phyloP scores from a whole-genome alignment of 805 yeast species.

The Phaffomyces thermotolerans region DNA sequence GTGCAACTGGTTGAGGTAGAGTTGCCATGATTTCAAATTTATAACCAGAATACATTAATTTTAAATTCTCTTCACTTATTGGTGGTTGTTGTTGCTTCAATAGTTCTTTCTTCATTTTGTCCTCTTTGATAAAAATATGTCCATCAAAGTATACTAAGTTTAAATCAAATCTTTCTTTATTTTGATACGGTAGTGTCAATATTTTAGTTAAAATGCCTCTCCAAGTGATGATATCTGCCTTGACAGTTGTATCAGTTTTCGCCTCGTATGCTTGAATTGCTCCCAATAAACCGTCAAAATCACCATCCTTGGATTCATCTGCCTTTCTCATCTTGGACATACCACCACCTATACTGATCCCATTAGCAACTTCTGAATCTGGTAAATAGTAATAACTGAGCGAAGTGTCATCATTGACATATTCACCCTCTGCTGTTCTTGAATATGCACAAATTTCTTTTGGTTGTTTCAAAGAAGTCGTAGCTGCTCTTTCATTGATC shows the following conservation, averaged over 20 bases:
- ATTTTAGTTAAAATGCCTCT: slow-evolving; percentile 78
- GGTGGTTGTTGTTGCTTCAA: slow-evolving; percentile 24
- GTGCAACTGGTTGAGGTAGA: slow-evolving; percentile 67
- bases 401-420: slow-evolving; percentile 43
- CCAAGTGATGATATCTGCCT: slow-evolving; percentile 70
- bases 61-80: slow-evolving; percentile 12
- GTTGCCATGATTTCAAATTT: slow-evolving; percentile 82
- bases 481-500: slow-evolving; percentile 40
- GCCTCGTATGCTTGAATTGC: slow-evolving; percentile 54
- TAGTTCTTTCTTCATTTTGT: slow-evolving; percentile 19
- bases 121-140: slow-evolving; percentile 53
- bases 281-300: slow-evolving; percentile 49
- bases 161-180: slow-evolving; percentile 49
- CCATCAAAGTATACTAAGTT: slow-evolving; percentile 70
- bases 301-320: slow-evolving; percentile 49
- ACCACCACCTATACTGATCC: slow-evolving; percentile 61
- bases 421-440: slow-evolving; percentile 48
- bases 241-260: slow-evolving; percentile 33
- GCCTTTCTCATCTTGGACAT: slow-evolving; percentile 48
- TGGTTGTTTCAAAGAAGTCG: slow-evolving; percentile 77
- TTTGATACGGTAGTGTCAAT: slow-evolving; percentile 57
- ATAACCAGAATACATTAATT: slow-evolving; percentile 61
- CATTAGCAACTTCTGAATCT: slow-evolving; percentile 55
- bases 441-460: slow-evolving; percentile 70
- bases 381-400: slow-evolving; percentile 78